Percentiles rank a stretch among this genome's conserved stretches.
Conservation (phyloP, 768 basidiomycete genomes). For the Boletus subcaerulescens region DNA sequence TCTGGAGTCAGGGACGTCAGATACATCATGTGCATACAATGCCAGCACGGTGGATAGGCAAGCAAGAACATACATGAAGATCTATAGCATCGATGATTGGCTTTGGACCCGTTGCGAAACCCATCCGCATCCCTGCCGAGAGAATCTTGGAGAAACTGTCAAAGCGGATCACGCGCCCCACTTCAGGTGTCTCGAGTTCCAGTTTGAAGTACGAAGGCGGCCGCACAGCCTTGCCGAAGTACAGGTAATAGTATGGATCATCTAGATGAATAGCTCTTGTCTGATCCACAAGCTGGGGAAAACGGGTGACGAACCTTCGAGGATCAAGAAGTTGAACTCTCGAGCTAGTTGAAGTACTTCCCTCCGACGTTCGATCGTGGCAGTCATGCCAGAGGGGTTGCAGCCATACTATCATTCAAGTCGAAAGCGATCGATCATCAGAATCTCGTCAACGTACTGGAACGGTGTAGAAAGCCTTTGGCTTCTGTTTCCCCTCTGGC, state of each 20-base stretch:
- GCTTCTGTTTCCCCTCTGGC: constrained; percentile 68
- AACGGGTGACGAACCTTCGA: constrained; percentile 59
- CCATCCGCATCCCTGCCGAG: constrained; percentile 74
- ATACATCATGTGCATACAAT: background rate
- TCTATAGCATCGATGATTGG: constrained; percentile 68
- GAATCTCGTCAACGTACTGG: constrained; percentile 43
- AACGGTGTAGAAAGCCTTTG: constrained; percentile 80
- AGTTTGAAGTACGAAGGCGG: constrained; percentile 81
- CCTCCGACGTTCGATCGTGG: constrained; percentile 63
- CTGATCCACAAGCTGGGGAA: background rate
- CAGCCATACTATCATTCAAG: constrained; percentile 60
- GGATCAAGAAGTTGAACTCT: constrained; percentile 74
- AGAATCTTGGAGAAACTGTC: constrained; percentile 88
- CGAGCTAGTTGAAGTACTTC: constrained; percentile 70
- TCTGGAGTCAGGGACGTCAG: constrained; percentile 41
- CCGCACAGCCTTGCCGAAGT: constrained; percentile 63
- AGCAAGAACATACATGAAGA: constrained; percentile 49
- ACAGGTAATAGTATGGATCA: constrained; percentile 77
- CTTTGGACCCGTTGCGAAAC: constrained; percentile 76
- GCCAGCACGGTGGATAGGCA: constrained; percentile 13
- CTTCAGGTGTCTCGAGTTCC: constrained; percentile 61
- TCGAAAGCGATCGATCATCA: constrained; percentile 2
- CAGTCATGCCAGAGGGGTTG: constrained; percentile 84
- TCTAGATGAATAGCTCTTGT: constrained; percentile 39
- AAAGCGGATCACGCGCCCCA: constrained; percentile 82